Percentiles rank a stretch among this genome's conserved stretches.
Evolutionary conservation across 306 rosid species (phyloP).

Genomic region (Quercus aquifolioides): DNA sequence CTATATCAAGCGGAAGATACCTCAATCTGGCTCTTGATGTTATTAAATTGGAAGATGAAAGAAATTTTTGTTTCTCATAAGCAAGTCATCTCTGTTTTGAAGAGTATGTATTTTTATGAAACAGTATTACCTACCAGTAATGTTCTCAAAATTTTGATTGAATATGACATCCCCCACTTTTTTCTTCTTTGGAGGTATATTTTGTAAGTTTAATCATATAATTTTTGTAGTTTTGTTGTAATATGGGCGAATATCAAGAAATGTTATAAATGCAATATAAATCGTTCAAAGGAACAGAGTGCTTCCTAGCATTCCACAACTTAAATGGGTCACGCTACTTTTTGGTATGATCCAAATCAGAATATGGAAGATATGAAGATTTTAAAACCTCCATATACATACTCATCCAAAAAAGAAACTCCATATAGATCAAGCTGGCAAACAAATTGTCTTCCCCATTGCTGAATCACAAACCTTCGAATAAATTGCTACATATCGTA

Average conservation of each 20-base stretch:
- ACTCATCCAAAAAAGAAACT: too few relatives aligned
- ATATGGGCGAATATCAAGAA: not conserved
- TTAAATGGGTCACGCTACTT: not conserved
- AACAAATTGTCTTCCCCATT: too few relatives aligned
- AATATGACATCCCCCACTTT: not conserved
- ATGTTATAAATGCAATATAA: not conserved
- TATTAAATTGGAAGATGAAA: not conserved
- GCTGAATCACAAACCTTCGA: too few relatives aligned
- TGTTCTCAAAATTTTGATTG: not conserved
- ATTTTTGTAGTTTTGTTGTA: not conserved
- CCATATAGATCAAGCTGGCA: too few relatives aligned
- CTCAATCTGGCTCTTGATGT: slow-evolving; percentile 32
- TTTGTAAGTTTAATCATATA: not conserved
- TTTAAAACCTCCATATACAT: not conserved
- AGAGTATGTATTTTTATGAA: not conserved
- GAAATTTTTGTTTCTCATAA: not conserved
- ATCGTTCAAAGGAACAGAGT: not conserved
- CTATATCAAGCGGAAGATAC: slow-evolving; percentile 31
- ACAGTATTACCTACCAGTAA: not conserved
- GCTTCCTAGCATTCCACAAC: not conserved
- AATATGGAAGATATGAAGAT: not conserved
- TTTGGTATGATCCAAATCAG: not conserved
- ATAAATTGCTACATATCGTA: too few relatives aligned
- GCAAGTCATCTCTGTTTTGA: too few relatives aligned
- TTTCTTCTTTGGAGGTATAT: not conserved